These are phyloP conservation scores for Solanum corneliomulleri DNA, from an alignment of 257 asterid genomes.

Conservation along the genomic window DNA sequence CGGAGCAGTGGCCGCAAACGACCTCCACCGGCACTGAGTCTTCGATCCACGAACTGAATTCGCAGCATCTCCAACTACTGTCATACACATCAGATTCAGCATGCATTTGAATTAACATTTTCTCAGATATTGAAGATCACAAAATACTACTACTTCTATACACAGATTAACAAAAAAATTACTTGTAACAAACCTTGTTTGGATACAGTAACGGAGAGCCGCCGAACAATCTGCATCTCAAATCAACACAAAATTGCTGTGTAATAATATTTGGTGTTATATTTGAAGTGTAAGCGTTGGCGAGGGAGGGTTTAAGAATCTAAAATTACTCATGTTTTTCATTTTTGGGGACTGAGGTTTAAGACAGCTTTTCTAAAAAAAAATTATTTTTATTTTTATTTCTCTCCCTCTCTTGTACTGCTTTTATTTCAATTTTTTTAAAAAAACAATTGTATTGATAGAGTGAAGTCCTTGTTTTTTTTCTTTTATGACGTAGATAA, in stretches of 20 bases:
- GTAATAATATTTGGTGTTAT: not conserved
- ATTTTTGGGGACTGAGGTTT: not conserved
- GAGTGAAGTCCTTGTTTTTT: too few relatives aligned
- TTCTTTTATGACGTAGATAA: too few relatives aligned
- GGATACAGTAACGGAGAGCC: not conserved
- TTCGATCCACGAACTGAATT: conserved; percentile 11
- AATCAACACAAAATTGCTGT: not conserved
- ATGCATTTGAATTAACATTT: not conserved
- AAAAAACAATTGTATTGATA: too few relatives aligned
- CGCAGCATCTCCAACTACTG: conserved; percentile 22
- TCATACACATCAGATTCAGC: not conserved
- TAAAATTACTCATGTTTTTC: not conserved
- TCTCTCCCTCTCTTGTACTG: not conserved
- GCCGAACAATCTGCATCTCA: not conserved
- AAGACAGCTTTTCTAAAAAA: not conserved
- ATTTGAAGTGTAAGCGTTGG: not conserved
- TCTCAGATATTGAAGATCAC: not conserved
- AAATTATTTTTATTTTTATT: not conserved
- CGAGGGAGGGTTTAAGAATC: not conserved
- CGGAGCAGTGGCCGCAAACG: conserved; percentile 29
- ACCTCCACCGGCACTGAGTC: conserved; percentile 16
- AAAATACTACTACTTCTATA: not conserved
- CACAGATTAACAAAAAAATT: not conserved
- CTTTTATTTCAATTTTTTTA: not conserved
- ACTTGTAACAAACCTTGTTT: not conserved